Evolutionary conservation across 2,329 filamentous ascomycete species (phyloP), one percentile per base, ranked within the genome.

Genomic region (Calonectria multiphialidica): DNA sequence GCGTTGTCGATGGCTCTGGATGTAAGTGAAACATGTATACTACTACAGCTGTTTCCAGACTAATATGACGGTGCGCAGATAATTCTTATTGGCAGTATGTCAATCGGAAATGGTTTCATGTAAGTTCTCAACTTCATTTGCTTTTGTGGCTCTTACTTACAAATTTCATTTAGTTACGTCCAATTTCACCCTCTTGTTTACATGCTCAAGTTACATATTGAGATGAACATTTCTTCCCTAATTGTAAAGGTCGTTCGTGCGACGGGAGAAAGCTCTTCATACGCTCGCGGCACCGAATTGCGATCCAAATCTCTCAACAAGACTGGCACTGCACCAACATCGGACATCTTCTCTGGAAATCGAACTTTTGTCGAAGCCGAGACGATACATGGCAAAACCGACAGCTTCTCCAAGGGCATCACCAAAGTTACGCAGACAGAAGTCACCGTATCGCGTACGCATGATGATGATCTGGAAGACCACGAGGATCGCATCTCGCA

Each of bases 1-100:
- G 70, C 70, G 12, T 6, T 72, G 5, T 72, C 73, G 92, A 86
- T 1, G 86, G 97, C 2, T 89, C 88, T 30, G 81, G 77, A 7
- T 94, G 94, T 33, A 92, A 93, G 2, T 18, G 18, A 28, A 57
- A 10, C 5, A 28, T 5, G 12, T 21, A 37, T 12, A 12, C 23
- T 12, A 15, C 4, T 10, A 15, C 2, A 16, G 42, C 25, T 13
- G 2, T 16, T 15, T 23, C 3, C 13, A 42, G 33, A 21, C 47
- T 65, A 16, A 70, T 21, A 21, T 8, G 9, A 7, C n/a, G n/a
- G n/a, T 47, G 2, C 33, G 13, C 16, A 75, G 74, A 37, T 79
- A 5, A 73, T 79, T 13, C 77, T 79, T 3, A 79, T 79, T 35
- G 67, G 67, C 30, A 70, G 67, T 50, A 70, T 70, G 67, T 70